Percentiles rank a stretch among this genome's conserved stretches.
phyloP scores from a whole-genome alignment of 805 yeast species.

The Blastobotrys americana region DNA sequence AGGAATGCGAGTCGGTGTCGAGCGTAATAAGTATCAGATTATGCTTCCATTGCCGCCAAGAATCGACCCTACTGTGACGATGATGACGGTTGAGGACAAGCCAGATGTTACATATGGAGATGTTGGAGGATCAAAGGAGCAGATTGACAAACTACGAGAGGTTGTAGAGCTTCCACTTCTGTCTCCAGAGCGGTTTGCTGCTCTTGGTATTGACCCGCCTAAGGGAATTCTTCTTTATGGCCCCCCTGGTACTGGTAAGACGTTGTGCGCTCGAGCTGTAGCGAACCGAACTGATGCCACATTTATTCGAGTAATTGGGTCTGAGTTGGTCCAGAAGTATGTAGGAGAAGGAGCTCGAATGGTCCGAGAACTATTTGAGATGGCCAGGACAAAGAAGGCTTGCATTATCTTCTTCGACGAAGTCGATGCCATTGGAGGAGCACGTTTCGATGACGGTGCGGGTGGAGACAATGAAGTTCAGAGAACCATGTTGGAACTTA shows the following conservation, averaged over 20 bases:
- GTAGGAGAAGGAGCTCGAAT: slow-evolving; percentile 99
- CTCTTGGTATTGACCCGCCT: slow-evolving; percentile 97
- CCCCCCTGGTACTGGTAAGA: slow-evolving; percentile 99
- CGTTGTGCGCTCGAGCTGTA: slow-evolving; percentile 97
- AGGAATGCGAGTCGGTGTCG: slow-evolving; percentile 99
- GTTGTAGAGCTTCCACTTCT: slow-evolving; percentile 91
- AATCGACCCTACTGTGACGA: slow-evolving; percentile 95
- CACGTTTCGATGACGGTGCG: slow-evolving; percentile 99
- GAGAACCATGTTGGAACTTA: slow-evolving; percentile 96
- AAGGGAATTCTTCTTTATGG: slow-evolving; percentile 95
- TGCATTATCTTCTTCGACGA: slow-evolving; percentile 98
- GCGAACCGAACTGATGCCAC: slow-evolving; percentile 99
- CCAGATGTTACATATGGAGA: slow-evolving; percentile 98
- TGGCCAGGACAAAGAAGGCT: slow-evolving; percentile 98
- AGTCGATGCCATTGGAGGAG: slow-evolving; percentile 98
- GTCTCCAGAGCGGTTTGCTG: slow-evolving; percentile 95
- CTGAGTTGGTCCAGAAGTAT: slow-evolving; percentile 95
- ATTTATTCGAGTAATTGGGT: slow-evolving; percentile 95
- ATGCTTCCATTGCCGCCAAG: slow-evolving; percentile 96
- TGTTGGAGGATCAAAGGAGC: slow-evolving; percentile 98
- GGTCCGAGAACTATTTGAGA: slow-evolving; percentile 97
- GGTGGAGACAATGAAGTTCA: slow-evolving; percentile 99
- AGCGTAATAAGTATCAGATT: slow-evolving; percentile 92
- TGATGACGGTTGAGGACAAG: slow-evolving; percentile 99
- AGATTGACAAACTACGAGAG: slow-evolving; percentile 91